Evolutionary conservation across 1,284 basidiomycete genomes (phyloP), one percentile per base, ranked within the genome.

Genomic region (Pterulicium gracile): DNA sequence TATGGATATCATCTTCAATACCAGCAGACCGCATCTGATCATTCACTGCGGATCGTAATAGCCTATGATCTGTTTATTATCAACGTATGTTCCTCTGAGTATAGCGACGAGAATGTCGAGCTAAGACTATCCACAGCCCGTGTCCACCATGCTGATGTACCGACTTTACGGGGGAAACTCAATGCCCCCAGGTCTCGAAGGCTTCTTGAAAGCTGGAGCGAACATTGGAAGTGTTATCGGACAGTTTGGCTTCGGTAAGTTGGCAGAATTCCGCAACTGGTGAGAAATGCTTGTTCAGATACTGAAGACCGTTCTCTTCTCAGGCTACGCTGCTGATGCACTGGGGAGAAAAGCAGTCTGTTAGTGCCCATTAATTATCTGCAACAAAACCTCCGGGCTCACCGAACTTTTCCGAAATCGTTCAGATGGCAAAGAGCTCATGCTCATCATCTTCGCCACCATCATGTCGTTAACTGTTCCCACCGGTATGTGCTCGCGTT

Each of bases 41-140:
- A 7, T 13, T 43, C 27, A 10, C n/a, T 7, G n/a, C 27, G 10
- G 27, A n/a, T 4, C 43, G 18, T 5, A 24, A 24, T 51, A 81
- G 81, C 81, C 2, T 85, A 87, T 54, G 81, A 87, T 58, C 64
- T 87, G 13, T 87, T 88, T 62, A 78, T 87, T 50, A 86, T 88
- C 63, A 87, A 87, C 60, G 79, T 77, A 51, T 44, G 73, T 55
- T 2, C 39, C 43, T 19, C 27, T 24, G n/a, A n/a, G n/a, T n/a
- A n/a, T n/a, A n/a, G n/a, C n/a, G n/a, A n/a, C n/a, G n/a, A n/a
- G n/a, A n/a, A n/a, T n/a, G n/a, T n/a, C n/a, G n/a, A n/a, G n/a
- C n/a, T n/a, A n/a, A n/a, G n/a, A n/a, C n/a, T n/a, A n/a, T n/a
- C n/a, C 27, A 34, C 51, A 82, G 80, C 80, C 83, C 42, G 81